Conservation (phyloP, 768 basidiomycete species). For the Pleurotus pulmonarius region DNA sequence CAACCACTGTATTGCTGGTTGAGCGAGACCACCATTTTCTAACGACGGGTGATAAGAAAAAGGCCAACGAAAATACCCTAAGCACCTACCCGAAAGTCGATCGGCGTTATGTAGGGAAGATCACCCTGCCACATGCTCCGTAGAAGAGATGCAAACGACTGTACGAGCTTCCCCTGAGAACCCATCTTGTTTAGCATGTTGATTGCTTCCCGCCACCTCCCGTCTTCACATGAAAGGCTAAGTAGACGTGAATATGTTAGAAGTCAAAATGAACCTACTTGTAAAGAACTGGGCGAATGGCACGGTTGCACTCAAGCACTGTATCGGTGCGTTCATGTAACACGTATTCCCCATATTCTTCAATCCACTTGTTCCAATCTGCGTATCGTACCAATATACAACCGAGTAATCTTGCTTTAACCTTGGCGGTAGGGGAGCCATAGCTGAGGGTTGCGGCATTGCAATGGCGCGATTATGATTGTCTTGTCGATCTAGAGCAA, state of each 20-base stretch:
- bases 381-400: slow-evolving; percentile 77
- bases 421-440: slow-evolving; percentile 55
- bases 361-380: slow-evolving; percentile 78
- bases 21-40: slow-evolving; percentile 48
- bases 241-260: neutral
- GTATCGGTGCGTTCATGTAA: slow-evolving; percentile 98
- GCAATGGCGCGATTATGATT: slow-evolving; percentile 50
- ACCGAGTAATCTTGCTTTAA: slow-evolving; percentile 79
- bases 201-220: slow-evolving; percentile 77
- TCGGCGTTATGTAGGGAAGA: slow-evolving; percentile 76
- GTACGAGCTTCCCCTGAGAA: slow-evolving; percentile 78
- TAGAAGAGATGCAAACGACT: slow-evolving; percentile 79
- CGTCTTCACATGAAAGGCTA: slow-evolving; percentile 41
- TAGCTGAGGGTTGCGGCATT: slow-evolving; percentile 29
- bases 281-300: slow-evolving; percentile 93
- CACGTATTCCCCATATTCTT: slow-evolving; percentile 98
- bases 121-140: slow-evolving; percentile 88
- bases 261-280: slow-evolving; percentile 41
- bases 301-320: slow-evolving; percentile 91
- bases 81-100: slow-evolving; percentile 69
- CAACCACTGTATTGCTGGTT: slow-evolving; percentile 74
- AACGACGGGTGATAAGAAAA: neutral
- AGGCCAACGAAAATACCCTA: neutral
- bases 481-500: slow-evolving; percentile 69
- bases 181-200: slow-evolving; percentile 86